These are phyloP conservation scores for Kwoniella sp. DNA, from an alignment of 768 basidiomycete species.

Conservation along the genomic window DNA sequence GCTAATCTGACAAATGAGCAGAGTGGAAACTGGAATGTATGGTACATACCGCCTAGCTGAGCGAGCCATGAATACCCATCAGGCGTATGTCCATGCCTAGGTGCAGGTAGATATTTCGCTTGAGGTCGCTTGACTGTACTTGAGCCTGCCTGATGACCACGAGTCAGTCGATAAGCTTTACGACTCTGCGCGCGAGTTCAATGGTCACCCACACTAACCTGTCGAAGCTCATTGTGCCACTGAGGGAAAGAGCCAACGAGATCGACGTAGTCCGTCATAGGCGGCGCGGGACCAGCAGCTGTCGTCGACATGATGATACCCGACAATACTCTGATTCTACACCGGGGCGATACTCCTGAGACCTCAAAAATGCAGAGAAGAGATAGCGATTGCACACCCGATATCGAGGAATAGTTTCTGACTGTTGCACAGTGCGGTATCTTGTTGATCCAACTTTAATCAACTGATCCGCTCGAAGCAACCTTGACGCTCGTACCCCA, in stretches of 20 bases:
- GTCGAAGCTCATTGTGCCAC: constrained; percentile 7
- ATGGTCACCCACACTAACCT: constrained; percentile 1
- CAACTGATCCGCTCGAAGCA: too few relatives aligned
- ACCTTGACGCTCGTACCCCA: not conserved
- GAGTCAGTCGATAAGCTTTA: too few relatives aligned
- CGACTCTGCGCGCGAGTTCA: too few relatives aligned
- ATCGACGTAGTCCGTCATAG: constrained; percentile 3
- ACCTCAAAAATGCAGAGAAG: too few relatives aligned
- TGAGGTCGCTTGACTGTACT: not conserved
- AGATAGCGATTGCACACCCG: too few relatives aligned
- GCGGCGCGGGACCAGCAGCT: not conserved
- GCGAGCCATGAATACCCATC: constrained; percentile 10
- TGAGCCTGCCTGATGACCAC: not conserved
- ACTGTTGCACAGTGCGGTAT: not conserved
- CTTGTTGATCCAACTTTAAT: not conserved
- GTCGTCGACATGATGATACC: not conserved
- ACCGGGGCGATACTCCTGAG: too few relatives aligned
- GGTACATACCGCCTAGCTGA: constrained; percentile 11
- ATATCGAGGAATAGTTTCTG: too few relatives aligned
- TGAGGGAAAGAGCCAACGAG: constrained; percentile 8
- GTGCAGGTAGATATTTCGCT: not conserved
- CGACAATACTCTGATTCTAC: too few relatives aligned
- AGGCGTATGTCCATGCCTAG: not conserved
- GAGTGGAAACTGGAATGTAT: not conserved
- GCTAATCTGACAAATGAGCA: not conserved